Percentiles rank a stretch among this genome's conserved stretches.
Evolutionary conservation across 2,329 filamentous ascomycete species (phyloP).

Genomic region (Penicillium brevicompactum): DNA sequence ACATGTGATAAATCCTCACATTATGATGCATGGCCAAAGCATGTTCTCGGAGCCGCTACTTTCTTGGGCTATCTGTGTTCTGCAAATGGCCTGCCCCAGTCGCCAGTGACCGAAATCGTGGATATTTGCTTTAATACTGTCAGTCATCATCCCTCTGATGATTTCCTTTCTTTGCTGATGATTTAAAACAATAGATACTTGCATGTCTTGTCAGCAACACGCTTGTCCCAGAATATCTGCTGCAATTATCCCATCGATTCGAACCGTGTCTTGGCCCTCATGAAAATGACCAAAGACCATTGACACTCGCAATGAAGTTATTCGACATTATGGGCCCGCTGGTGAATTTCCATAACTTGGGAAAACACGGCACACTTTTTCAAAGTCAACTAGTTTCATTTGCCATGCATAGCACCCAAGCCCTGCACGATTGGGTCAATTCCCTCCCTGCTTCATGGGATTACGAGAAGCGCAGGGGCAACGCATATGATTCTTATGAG

Average conservation of each 20-base stretch:
- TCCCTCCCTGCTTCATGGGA: background rate
- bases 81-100: background rate
- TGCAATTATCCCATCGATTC: background rate
- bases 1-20: constrained; percentile 2
- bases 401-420: background rate
- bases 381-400: background rate
- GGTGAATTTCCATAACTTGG: background rate
- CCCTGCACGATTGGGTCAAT: background rate
- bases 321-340: background rate
- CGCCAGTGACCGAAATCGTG: constrained; percentile 2
- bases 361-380: background rate
- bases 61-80: constrained; percentile 1
- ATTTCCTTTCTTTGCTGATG: background rate
- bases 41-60: constrained; percentile 1
- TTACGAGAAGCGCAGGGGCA: background rate
- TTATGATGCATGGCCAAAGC: background rate
- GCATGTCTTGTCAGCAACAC: constrained; percentile 1
- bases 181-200: background rate
- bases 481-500: background rate
- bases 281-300: background rate
- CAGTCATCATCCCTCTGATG: background rate
- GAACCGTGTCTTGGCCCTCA: background rate
- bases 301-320: background rate
- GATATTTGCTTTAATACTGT: constrained; percentile 5
- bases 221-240: background rate